A percentile compares a stretch with the other conserved stretches of the same genome.
Conservation (phyloP, 306 rosid species). For the Albizia julibrissin region DNA sequence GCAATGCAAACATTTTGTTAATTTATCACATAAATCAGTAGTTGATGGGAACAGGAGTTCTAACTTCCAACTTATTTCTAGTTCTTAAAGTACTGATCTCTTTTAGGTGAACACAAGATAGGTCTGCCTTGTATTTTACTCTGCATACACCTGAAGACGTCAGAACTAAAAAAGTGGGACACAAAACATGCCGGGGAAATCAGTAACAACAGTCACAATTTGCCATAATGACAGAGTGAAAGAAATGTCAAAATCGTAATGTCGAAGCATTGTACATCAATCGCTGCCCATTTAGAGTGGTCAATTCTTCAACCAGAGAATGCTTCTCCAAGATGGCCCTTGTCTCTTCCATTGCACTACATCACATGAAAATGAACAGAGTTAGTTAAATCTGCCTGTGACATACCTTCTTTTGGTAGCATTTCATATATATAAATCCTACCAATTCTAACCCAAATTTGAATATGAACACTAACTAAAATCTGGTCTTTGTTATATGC, state of each 20-base stretch:
- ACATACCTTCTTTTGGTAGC: not conserved
- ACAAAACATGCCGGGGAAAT: not conserved
- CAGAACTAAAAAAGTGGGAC: not conserved
- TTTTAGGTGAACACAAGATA: constrained; percentile 29
- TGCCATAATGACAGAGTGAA: no score
- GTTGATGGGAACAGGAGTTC: no score
- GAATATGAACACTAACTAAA: not conserved
- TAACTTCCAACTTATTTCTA: constrained; percentile 11
- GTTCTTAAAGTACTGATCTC: constrained; percentile 10
- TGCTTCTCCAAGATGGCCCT: constrained; percentile 58
- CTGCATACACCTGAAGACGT: not conserved
- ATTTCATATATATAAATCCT: not conserved
- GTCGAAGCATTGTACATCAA: not conserved
- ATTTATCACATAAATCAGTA: not conserved
- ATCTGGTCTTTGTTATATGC: constrained; percentile 2
- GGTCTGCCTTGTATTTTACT: not conserved
- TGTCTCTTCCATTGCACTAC: constrained; percentile 76
- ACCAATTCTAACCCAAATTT: constrained; percentile 1
- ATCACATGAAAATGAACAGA: constrained; percentile 19
- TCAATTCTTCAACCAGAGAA: constrained; percentile 51
- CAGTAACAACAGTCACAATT: constrained; percentile 7
- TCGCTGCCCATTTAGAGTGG: not conserved
- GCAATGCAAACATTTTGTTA: not conserved
- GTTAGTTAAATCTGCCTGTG: not conserved
- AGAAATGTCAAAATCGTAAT: no score